Evolutionary conservation across 345 rosid genomes (phyloP).

Genomic region (Bruguiera gymnorhiza): DNA sequence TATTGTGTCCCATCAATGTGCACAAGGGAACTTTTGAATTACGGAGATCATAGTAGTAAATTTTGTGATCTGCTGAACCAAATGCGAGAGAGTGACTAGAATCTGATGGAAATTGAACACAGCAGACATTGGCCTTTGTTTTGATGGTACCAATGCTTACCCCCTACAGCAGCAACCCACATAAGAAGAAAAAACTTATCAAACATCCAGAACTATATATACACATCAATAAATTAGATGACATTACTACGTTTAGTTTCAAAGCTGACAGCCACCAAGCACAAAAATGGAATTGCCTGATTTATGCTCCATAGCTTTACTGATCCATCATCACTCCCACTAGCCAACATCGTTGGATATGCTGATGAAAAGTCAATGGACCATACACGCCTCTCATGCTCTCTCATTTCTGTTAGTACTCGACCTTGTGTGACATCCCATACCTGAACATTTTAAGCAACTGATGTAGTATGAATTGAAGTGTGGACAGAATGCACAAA

Average conservation of each 20-base stretch:
- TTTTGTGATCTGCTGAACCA: constrained; percentile 92
- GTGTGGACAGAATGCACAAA: constrained; percentile 3
- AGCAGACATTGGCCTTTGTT: constrained; percentile 90
- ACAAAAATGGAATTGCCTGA: constrained; percentile 94
- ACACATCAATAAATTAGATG: constrained; percentile 39
- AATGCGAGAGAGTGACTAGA: constrained; percentile 80
- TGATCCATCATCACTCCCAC: constrained; percentile 93
- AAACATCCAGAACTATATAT: constrained; percentile 31
- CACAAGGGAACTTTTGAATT: constrained; percentile 73
- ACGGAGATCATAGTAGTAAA: constrained; percentile 89
- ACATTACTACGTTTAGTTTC: constrained; percentile 59
- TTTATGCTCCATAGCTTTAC: constrained; percentile 99
- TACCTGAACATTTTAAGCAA: constrained; percentile 40
- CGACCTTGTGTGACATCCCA: constrained; percentile 97
- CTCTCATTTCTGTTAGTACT: constrained; percentile 71
- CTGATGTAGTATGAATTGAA: constrained; percentile 3
- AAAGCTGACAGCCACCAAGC: constrained; percentile 87
- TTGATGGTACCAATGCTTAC: constrained; percentile 76
- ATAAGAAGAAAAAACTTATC: constrained; percentile 42
- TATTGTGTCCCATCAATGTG: constrained; percentile 76
- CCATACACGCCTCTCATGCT: constrained; percentile 95
- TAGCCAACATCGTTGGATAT: constrained; percentile 90
- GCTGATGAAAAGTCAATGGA: constrained; percentile 84
- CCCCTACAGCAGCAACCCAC: constrained; percentile 66
- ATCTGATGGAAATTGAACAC: constrained; percentile 87